A percentile compares a stretch with the other conserved stretches of the same genome.
These are phyloP conservation scores for Aspergillus tanneri DNA, from an alignment of 2,329 filamentous ascomycete species.

Conservation along the genomic window DNA sequence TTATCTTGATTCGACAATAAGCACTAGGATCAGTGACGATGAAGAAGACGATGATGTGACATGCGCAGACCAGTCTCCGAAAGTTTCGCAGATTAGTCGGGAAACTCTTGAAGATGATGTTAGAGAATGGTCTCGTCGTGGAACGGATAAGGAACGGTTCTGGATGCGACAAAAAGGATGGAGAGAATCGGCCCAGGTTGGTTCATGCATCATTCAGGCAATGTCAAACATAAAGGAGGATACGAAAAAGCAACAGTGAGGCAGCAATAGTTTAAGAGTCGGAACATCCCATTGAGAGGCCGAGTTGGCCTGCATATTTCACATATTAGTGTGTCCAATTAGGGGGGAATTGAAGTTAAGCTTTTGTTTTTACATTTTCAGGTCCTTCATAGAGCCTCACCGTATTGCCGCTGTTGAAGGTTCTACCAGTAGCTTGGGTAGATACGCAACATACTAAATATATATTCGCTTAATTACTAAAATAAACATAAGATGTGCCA, in stretches of 20 bases:
- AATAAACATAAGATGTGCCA: no score
- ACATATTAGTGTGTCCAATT: no score
- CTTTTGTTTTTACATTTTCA: no score
- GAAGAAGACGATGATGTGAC: slow-evolving; percentile 9
- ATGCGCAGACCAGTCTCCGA: slow-evolving; percentile 13
- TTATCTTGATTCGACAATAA: slow-evolving; percentile 58
- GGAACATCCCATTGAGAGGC: no score
- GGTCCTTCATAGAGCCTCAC: no score
- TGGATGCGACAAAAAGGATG: slow-evolving; percentile 48
- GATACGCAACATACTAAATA: no score
- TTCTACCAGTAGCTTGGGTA: no score
- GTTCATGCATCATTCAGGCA: slow-evolving; percentile 41
- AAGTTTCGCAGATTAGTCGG: slow-evolving; percentile 34
- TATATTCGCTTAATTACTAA: no score
- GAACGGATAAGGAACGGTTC: slow-evolving; percentile 39
- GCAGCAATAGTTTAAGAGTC: neutral
- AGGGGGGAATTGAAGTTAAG: no score
- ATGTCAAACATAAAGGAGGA: slow-evolving; percentile 10
- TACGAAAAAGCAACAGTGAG: slow-evolving; percentile 24
- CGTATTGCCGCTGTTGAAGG: no score
- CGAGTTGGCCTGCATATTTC: no score
- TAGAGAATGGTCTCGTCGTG: slow-evolving; percentile 34
- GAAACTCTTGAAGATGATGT: slow-evolving; percentile 46
- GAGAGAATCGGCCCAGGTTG: slow-evolving; percentile 43
- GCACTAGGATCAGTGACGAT: slow-evolving; percentile 24